A percentile compares a stretch with the other conserved stretches of the same genome.
Evolutionary conservation across 2,329 filamentous ascomycete species (phyloP).

Genomic region (Ustulina deusta): DNA sequence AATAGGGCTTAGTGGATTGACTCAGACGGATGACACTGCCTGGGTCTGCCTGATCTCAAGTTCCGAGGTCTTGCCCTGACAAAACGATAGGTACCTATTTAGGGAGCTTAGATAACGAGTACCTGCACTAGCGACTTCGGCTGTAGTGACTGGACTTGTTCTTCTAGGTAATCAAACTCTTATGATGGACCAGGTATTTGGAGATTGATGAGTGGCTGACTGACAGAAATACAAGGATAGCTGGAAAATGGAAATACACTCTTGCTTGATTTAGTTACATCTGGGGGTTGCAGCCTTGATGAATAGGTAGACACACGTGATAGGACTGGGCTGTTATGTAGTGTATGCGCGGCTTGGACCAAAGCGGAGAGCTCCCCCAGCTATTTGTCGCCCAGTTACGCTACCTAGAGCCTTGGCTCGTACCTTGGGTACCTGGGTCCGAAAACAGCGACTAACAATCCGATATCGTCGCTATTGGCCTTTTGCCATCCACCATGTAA

Average conservation of each 20-base stretch:
- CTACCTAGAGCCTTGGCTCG: background rate
- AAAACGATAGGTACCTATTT: no score
- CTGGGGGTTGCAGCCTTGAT: slow-evolving; percentile 6
- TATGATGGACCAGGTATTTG: no score
- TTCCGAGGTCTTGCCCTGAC: slow-evolving; percentile 16
- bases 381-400: background rate
- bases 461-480: slow-evolving; percentile 36
- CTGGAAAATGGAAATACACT: no score
- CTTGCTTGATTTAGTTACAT: no score
- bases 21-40: slow-evolving; percentile 29
- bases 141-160: no score
- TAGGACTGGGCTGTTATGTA: slow-evolving; percentile 3
- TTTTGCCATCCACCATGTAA: slow-evolving; percentile 11
- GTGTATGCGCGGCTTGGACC: slow-evolving; percentile 2
- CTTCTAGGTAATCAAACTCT: no score
- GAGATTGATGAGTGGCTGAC: no score
- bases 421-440: background rate
- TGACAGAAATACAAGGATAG: no score
- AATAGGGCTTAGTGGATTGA: slow-evolving; percentile 30
- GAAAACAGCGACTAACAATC: slow-evolving; percentile 8
- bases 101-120: no score
- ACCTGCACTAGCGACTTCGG: no score
- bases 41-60: slow-evolving; percentile 1
- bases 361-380: slow-evolving; percentile 35
- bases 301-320: slow-evolving; percentile 15